Evolutionary conservation across 202 grass and related monocot species (phyloP), one percentile per base, ranked within the genome.

Genomic region (Dendrocalamus latiflorus): DNA sequence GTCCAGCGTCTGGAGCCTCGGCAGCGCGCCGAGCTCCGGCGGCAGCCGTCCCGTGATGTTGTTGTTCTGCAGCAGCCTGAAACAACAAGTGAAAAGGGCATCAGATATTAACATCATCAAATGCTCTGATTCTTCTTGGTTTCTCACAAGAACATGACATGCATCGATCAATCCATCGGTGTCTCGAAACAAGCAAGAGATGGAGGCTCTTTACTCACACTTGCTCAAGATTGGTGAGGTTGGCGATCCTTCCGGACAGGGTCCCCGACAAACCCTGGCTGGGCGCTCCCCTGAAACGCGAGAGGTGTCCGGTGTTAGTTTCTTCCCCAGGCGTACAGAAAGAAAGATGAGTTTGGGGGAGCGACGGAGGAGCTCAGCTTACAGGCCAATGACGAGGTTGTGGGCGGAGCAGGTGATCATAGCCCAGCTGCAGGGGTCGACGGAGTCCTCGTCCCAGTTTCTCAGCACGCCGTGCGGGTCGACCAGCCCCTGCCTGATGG

Each of bases 361-460:
- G 22, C 2, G 36, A 44, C 4, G n/a, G 54, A 41, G 43, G 42
- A 15, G 20, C 37, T 43, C 12, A 34, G 44, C 76, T 93, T 89
- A 99, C 96, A 99, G 77, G 89, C 89, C 89, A 53, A 96, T 89
- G 65, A 99, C 96, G 66, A 93, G 96, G 84, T 99, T 99, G 77
- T 84, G 73, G 1, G 96, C 63, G 75, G 93, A 96, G 83, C 96
- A 99, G 85, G 96, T 99, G 80, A 99, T 86, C 96, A 99, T 99
- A 48, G 96, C 93, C 95, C 96, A 99, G 87, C 96, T 99, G 59
- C 96, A 99, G 9, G 96, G 96, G 89, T 99, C 96, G 68, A 99
- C 96, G 43, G 93, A 99, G 86, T 96, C 87, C 72, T 89, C 89
- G 79, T 99, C 96, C 96, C 96, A 99, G 78, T 95, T 96, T 74